Evolutionary conservation across 2,329 filamentous ascomycete genomes (phyloP).

Genomic region (Macrophomina tecta): DNA sequence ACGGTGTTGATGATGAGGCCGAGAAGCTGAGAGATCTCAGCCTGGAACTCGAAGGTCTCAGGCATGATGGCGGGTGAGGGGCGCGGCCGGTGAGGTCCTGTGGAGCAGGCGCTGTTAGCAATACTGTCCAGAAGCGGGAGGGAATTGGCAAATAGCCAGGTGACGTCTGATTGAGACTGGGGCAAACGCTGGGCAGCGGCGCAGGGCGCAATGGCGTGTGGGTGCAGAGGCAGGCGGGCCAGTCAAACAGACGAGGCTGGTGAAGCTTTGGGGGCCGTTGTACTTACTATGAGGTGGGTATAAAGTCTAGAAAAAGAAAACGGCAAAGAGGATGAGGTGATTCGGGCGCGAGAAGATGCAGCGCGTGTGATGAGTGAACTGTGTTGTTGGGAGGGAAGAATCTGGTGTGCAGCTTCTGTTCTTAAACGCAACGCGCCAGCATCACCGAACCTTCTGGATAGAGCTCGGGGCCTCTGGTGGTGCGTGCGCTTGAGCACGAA

Average conservation of each 20-base stretch:
- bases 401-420: constrained; percentile 25
- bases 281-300: constrained; percentile 28
- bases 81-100: constrained; percentile 19
- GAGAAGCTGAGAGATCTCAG: constrained; percentile 99
- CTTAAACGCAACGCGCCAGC: constrained; percentile 27
- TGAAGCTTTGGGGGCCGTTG: neutral
- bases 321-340: constrained; percentile 14
- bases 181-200: neutral
- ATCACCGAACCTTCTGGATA: constrained; percentile 30
- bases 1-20: constrained; percentile 99
- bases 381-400: constrained; percentile 22
- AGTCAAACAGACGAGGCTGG: constrained; percentile 14
- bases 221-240: constrained; percentile 1
- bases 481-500: constrained; percentile 14
- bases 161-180: neutral
- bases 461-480: constrained; percentile 20
- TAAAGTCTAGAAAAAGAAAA: constrained; percentile 27
- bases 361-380: neutral
- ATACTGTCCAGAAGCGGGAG: neutral
- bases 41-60: constrained; percentile 99
- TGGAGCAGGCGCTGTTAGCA: neutral
- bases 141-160: neutral
- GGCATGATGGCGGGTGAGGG: constrained; percentile 25
- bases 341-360: constrained; percentile 5
- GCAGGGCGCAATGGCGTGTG: constrained; percentile 6